Base-by-base conservation (phyloP, 352 stramenopile genomes). In the Phytophthora crassamura region DNA sequence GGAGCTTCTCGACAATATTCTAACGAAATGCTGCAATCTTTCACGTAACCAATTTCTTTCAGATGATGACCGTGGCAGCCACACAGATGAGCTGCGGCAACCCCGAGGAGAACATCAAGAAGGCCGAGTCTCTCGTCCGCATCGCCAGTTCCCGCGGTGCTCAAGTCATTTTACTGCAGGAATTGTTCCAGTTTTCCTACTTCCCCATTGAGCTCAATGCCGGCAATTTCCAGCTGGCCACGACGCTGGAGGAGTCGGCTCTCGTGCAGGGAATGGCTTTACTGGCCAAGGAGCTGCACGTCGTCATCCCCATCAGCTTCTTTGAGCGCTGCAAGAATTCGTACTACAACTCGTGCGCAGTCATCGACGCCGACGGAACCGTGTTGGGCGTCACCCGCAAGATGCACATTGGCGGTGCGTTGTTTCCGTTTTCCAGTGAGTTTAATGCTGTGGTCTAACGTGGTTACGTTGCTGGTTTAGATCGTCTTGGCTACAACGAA, bases 221-320 rank as follows among this genome's bases (percentile, higher is more conserved):
- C 16, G 70, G 86, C 58, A 95, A 96, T 64, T 97, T 98, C 62
- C 81, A 90, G 51, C 64, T 96, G 45, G 92, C 92, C 7, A 94
- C 93, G 56, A 82, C 84, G 42, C 75, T 95, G 11, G 82, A 92
- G 43, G 86, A 92, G 40, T 97, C 87, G 49, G 78, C 86, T 39
- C 74, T 97, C 12, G 81, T 97, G 34, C 82, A 94, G 58, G 85
- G 83, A 34, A 97, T 98, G 82, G 83, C 90, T 46, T 63, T 90
- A 43, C 68, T 98, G 30, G 92, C 92, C 33, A 94, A 96, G 75
- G 91, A 98, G 69, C 75, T 98, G 30, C 78, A 82, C 32, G 92
- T 97, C 43, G 92, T 97, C 7, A 86, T 98, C 59, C 92, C 91
- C 35, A 92, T 97, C 59, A 96, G 87, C 64, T 97, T 97, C 75